These are phyloP conservation scores for Diutina siamensis DNA, from an alignment of 1,139 yeast species.

Conservation along the genomic window DNA sequence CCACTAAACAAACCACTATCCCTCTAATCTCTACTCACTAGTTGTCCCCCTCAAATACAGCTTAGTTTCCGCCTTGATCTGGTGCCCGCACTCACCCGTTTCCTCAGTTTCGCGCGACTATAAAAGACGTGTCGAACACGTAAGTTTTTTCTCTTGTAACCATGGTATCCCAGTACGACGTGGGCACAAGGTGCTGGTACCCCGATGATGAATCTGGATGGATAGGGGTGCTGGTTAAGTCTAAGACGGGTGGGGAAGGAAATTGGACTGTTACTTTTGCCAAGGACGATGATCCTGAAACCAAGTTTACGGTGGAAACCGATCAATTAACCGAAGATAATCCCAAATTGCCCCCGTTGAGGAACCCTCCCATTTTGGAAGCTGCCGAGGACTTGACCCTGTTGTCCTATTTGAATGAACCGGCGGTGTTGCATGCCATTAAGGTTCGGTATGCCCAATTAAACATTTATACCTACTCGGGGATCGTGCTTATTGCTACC, in stretches of 20 bases:
- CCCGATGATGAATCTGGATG: conserved; percentile 85
- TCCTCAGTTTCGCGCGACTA: background rate
- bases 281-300: conserved; percentile 43
- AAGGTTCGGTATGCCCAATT: conserved; percentile 79
- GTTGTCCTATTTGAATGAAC: conserved; percentile 87
- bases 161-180: conserved; percentile 6
- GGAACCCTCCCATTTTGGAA: conserved; percentile 91
- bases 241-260: conserved; percentile 37
- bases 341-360: conserved; percentile 59
- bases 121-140: background rate
- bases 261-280: conserved; percentile 49
- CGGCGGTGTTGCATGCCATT: conserved; percentile 92
- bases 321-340: conserved; percentile 38
- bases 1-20: no score
- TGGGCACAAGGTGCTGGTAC: conserved; percentile 71
- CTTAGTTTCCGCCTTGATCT: no score
- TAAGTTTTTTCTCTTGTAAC: background rate
- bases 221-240: conserved; percentile 75
- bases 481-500: conserved; percentile 92
- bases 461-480: conserved; percentile 90
- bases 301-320: conserved; percentile 38
- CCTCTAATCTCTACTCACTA: no score
- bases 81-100: background rate
- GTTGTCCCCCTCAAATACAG: no score
- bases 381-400: conserved; percentile 92